Percentiles rank a stretch among this genome's conserved stretches.
Conservation (phyloP, 345 rosid genomes). For the Salix brachista region DNA sequence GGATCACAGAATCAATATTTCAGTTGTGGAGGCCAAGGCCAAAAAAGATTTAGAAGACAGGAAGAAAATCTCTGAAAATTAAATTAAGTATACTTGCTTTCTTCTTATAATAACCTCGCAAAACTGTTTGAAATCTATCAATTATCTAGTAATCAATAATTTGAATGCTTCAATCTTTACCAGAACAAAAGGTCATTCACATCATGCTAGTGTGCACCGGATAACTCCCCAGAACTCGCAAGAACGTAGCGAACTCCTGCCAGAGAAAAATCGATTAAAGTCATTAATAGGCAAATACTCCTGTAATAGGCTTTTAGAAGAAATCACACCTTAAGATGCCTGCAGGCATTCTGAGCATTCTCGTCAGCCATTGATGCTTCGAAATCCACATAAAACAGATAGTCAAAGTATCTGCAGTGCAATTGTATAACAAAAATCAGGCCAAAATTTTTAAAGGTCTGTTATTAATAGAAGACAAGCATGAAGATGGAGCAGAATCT, state of each 20-base stretch:
- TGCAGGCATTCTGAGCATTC: conserved; percentile 83
- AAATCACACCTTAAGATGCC: conserved; percentile 63
- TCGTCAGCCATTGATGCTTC: conserved; percentile 97
- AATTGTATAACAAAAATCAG: neutral
- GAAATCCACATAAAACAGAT: conserved; percentile 90
- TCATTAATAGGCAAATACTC: neutral
- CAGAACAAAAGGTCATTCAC: conserved; percentile 22
- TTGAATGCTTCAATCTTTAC: neutral
- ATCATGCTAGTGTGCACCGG: conserved; percentile 77
- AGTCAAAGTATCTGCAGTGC: conserved; percentile 69
- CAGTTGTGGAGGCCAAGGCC: neutral
- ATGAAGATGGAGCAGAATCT: neutral
- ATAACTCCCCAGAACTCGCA: conserved; percentile 96
- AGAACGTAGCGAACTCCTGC: conserved; percentile 92
- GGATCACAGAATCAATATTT: too few species aligned
- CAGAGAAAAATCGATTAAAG: conserved; percentile 4
- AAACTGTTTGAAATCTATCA: neutral
- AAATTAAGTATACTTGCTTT: too few species aligned
- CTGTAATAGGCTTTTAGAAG: neutral
- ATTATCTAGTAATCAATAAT: neutral
- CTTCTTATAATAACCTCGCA: neutral
- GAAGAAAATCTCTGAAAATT: neutral
- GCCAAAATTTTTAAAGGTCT: neutral
- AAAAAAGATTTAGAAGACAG: neutral
- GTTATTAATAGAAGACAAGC: neutral